Evolutionary conservation across 2,329 filamentous ascomycete species (phyloP).

Genomic region (Aureobasidium sp.): DNA sequence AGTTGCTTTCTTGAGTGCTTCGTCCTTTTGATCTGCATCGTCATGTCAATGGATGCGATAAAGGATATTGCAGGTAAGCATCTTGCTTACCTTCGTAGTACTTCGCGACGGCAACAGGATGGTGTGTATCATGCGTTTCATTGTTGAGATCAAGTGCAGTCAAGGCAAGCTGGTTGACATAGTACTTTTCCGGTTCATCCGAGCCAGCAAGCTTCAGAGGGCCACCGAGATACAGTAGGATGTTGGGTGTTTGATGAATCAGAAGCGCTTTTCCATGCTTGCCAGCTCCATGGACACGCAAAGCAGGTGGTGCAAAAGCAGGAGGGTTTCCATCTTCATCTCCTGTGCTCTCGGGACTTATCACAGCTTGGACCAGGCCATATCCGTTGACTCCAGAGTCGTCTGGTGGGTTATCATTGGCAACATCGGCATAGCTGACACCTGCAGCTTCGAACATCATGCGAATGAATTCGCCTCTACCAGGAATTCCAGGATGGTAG

Average conservation of each 20-base stretch:
- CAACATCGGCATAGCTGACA: conserved; percentile 57
- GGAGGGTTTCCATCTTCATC: conserved; percentile 55
- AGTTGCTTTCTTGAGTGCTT: conserved; percentile 51
- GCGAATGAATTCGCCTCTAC: conserved; percentile 67
- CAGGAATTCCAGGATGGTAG: conserved; percentile 68
- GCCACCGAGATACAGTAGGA: conserved; percentile 62
- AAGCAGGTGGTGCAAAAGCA: conserved; percentile 58
- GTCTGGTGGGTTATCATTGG: conserved; percentile 38
- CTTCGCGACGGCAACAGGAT: conserved; percentile 53
- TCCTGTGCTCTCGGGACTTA: conserved; percentile 38
- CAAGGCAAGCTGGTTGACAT: conserved; percentile 57
- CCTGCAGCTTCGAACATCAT: conserved; percentile 64
- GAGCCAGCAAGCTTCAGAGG: conserved; percentile 50
- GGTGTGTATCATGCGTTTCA: conserved; percentile 69
- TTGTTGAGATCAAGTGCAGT: conserved; percentile 67
- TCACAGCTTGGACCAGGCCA: conserved; percentile 44
- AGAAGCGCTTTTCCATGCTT: conserved; percentile 50
- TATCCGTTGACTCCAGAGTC: conserved; percentile 45
- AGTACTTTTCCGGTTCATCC: conserved; percentile 45
- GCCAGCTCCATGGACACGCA: conserved; percentile 45
- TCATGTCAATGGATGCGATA: background rate
- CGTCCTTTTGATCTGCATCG: conserved; percentile 57
- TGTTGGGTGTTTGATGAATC: conserved; percentile 65
- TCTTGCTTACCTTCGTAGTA: conserved; percentile 53
- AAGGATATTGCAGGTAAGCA: too few species aligned